Evolutionary conservation across 1,284 basidiomycete genomes (phyloP).

Genomic region (Rhodotorula mucilaginosa): DNA sequence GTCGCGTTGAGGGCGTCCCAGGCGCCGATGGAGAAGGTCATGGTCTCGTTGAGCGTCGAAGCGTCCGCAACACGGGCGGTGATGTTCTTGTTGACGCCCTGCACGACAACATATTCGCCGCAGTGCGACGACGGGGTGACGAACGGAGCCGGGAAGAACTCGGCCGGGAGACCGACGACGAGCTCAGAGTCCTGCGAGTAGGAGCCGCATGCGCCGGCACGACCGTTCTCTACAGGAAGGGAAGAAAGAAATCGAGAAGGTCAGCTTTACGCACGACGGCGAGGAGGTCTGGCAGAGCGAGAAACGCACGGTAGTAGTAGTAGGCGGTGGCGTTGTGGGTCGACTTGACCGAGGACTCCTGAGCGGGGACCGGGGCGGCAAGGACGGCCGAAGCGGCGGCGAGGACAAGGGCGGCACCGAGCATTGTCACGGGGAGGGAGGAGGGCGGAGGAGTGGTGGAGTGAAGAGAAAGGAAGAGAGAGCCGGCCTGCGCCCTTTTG

Average conservation of each 20-base stretch:
- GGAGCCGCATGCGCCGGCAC: conserved; percentile 31
- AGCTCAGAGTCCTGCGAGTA: conserved; percentile 24
- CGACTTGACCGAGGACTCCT: conserved; percentile 28
- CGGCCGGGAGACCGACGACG: conserved; percentile 38
- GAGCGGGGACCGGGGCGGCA: conserved; percentile 22
- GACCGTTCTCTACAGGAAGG: conserved; percentile 7
- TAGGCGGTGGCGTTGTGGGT: conserved; percentile 30
- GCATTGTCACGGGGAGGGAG: conserved; percentile 16
- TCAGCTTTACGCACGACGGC: too few relatives aligned
- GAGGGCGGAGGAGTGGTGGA: not conserved
- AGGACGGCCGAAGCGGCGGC: conserved; percentile 12
- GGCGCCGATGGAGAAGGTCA: conserved; percentile 34
- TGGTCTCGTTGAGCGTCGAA: conserved; percentile 25
- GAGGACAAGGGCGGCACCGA: conserved; percentile 17
- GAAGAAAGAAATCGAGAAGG: not conserved
- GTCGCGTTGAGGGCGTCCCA: conserved; percentile 35
- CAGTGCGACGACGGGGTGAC: conserved; percentile 33
- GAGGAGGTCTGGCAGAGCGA: not conserved
- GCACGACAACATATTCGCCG: conserved; percentile 36
- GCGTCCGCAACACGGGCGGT: conserved; percentile 38
- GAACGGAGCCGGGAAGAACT: conserved; percentile 33
- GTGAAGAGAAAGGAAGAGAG: not conserved
- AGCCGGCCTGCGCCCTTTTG: not conserved
- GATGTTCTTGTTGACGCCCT: conserved; percentile 25
- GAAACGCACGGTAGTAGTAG: conserved; percentile 21